Evolutionary conservation across 192 early-diverging fungal species (phyloP), one percentile per base, ranked within the genome.

Genomic region (Coemansia asiatica): DNA sequence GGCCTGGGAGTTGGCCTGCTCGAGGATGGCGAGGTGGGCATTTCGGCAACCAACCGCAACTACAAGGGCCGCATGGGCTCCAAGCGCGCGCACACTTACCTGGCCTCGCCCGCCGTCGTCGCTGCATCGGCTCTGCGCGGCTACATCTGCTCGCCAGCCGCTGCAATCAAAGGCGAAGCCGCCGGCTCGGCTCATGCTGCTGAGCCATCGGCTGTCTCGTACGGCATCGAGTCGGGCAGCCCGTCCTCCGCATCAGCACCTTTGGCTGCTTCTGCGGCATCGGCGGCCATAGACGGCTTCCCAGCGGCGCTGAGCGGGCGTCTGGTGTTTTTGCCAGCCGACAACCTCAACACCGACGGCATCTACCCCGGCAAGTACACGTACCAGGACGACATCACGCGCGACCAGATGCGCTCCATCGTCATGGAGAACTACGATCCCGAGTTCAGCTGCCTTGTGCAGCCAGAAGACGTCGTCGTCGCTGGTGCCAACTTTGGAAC

Each of bases 371-470:
- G 97, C 44, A 96, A 95, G 71, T 99, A 97, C 83, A 99, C 95
- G 4, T 99, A 99, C 71, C 89, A 94, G 68, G 97, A 99, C 72
- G 94, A 97, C 65, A 88, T 99, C 72, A 86, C 89, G 9, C 85
- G 88, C 7, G 93, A 93, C 54, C 85, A 88, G 28, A 98, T 98
- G 97, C 88, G 87, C 48, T 82, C 90, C 72, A 94, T 99, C 1
- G 97, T 92, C 48, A 99, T 99, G 97, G 94, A 96, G 74, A 99
- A 99, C 75, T 99, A 99, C 74, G 97, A 99, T 74, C 88, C 91
- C 27, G 75, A 85, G 13, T 99, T 99, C 71, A 85, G 88, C 21
- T 76, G 79, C 29, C 64, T 87, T 49, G 86, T 93, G 26, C 65
- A 85, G 51, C 51, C 83, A 69, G 87, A 87, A 36, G 94, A 97